These are phyloP conservation scores for Phytophthora kernoviae DNA, from an alignment of 352 stramenopile species.

Conservation along the genomic window DNA sequence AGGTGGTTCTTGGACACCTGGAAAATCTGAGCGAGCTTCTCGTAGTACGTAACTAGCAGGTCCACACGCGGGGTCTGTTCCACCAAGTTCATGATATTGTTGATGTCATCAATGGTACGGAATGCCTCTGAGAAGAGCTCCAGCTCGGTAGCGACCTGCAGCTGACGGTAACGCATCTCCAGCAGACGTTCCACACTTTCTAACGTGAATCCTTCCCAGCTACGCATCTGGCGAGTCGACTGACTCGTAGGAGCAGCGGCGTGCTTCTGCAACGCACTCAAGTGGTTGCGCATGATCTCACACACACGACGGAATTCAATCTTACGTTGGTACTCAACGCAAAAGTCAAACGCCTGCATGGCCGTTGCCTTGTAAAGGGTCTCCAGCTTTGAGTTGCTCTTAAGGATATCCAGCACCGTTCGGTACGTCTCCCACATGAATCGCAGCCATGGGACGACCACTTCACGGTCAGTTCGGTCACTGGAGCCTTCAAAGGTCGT, in stretches of 20 bases:
- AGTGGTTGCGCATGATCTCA: conserved; percentile 97
- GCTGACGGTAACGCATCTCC: conserved; percentile 96
- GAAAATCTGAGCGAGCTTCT: conserved; percentile 98
- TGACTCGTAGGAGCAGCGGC: conserved; percentile 68
- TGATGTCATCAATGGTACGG: conserved; percentile 99
- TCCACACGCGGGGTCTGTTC: conserved; percentile 92
- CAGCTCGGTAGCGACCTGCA: conserved; percentile 94
- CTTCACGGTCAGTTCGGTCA: conserved; percentile 94
- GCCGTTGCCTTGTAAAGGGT: conserved; percentile 77
- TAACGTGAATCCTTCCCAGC: conserved; percentile 96
- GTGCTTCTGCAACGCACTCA: conserved; percentile 95
- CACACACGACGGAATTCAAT: conserved; percentile 97
- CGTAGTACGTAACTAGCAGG: conserved; percentile 98
- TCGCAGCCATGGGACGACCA: conserved; percentile 87
- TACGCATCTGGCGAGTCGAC: conserved; percentile 87
- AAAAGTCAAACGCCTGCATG: conserved; percentile 87
- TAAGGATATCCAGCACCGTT: conserved; percentile 97
- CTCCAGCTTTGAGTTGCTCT: conserved; percentile 95
- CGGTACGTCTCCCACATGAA: conserved; percentile 71
- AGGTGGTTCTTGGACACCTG: conserved; percentile 97
- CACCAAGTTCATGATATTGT: conserved; percentile 94
- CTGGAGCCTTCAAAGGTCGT: conserved; percentile 96
- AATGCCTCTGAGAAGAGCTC: conserved; percentile 98
- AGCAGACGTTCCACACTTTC: conserved; percentile 96
- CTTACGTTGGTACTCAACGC: conserved; percentile 88